phyloP scores from a whole-genome alignment of 2,329 filamentous ascomycete genomes.

The Atkinsonella texensis region DNA sequence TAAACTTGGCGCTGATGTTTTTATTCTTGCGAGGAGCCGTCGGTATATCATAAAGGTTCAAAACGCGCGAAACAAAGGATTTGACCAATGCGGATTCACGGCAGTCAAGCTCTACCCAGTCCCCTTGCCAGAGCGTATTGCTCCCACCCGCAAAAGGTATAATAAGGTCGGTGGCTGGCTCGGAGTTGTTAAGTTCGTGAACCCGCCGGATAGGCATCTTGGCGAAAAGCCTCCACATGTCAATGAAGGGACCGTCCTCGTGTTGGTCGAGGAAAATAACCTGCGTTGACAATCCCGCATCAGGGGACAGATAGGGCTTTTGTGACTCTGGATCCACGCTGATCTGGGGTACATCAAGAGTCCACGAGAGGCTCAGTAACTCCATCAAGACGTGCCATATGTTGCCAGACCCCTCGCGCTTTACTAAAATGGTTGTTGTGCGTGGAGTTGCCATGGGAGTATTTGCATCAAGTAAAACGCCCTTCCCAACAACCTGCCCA shows the following conservation, averaged over 20 bases:
- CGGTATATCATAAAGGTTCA: constrained; percentile 16
- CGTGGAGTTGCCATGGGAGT: neutral
- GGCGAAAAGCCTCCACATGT: constrained; percentile 25
- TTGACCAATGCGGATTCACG: constrained; percentile 10
- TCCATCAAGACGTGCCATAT: constrained; percentile 24
- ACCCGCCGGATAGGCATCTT: constrained; percentile 18
- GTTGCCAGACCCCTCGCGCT: constrained; percentile 22
- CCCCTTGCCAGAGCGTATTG: constrained; percentile 31
- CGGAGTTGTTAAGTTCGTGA: constrained; percentile 10
- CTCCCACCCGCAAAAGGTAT: constrained; percentile 27
- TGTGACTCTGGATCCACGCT: constrained; percentile 5
- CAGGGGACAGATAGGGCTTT: constrained; percentile 11
- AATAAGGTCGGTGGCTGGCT: constrained; percentile 19
- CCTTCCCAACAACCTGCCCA: constrained; percentile 11
- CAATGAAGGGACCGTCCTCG: constrained; percentile 21
- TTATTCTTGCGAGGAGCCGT: constrained; percentile 1
- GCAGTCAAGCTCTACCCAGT: constrained; percentile 23
- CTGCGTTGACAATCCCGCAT: constrained; percentile 16
- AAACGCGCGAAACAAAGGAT: constrained; percentile 21
- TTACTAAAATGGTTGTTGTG: constrained; percentile 15
- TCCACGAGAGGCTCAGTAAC: constrained; percentile 20
- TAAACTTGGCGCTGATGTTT: constrained; percentile 20
- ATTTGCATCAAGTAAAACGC: constrained; percentile 7
- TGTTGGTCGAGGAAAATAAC: constrained; percentile 24
- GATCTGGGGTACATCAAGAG: constrained; percentile 22